Base-by-base conservation (phyloP, 2,329 filamentous ascomycete species). In the Calonectria pteridis region DNA sequence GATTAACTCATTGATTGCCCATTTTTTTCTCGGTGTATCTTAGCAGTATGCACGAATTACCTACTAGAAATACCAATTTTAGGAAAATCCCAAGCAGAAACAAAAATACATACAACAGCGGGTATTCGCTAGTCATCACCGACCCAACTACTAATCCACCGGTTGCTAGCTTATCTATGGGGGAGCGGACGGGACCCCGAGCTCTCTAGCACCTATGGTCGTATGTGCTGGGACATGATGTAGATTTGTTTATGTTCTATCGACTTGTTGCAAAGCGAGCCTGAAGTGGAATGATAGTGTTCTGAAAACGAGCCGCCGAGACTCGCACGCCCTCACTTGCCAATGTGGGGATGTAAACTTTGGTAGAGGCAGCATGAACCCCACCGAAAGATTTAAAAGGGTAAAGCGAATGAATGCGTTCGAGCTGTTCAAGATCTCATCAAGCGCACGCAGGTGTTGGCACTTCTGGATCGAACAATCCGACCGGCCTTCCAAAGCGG, bases 401-500 rank as follows among this genome's bases (percentile, higher is more conserved):
- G 1, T 37, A 37, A 59, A 16, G 37, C 0, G 10, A 40, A 11
- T 3, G 4, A 40, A 40, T 7, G 16, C 13, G 4, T 23, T 20
- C 6, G 23, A 6, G 14, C 14, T 10, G 23, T 28, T 71, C 13
- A 73, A 37, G 62, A 28, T n/a, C 50, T 14, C 13, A 20, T 28
- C 10, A 73, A 35, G 11, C 75, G 72, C 11, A 58, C n/a, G 13
- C 73, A 80, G 1, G 20, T 70, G 0, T 53, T 51, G 6, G 73
- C 0, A 1, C 75, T 62, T 5, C 35, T 76, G 6, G 37, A 66
- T 11, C 75, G 59, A 46, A 70, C 50, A 11, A 46, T 68, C 49
- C 70, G 77, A 90, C 82, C 2, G 82, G 64, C 73, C 81, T 82
- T 92, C 87, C 77, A 83, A 5, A 82, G 75, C 20, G 82, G 80